phyloP scores from a whole-genome alignment of 768 basidiomycete species.

The Boletus speciosus region DNA sequence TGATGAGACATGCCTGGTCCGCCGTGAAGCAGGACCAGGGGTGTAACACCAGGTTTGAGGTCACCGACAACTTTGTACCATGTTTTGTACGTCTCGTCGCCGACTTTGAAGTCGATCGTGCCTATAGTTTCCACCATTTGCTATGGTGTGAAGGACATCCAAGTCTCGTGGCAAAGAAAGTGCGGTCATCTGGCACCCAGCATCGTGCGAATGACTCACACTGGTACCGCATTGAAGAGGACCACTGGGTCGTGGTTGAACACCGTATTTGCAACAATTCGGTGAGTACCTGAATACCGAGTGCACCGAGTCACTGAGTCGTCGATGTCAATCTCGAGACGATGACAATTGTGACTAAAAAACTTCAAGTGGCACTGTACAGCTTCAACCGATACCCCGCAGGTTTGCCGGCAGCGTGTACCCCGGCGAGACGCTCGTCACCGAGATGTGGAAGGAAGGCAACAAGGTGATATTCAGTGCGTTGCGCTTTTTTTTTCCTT shows the following conservation, averaged over 20 bases:
- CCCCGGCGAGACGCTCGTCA: slow-evolving; percentile 93
- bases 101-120: slow-evolving; percentile 17
- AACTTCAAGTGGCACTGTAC: too few relatives aligned
- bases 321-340: too few relatives aligned
- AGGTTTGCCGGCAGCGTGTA: slow-evolving; percentile 90
- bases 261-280: too few relatives aligned
- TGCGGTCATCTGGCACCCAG: too few relatives aligned
- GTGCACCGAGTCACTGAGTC: too few relatives aligned
- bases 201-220: too few relatives aligned
- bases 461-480: slow-evolving; percentile 86
- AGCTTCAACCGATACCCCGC: not conserved
- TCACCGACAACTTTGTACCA: slow-evolving; percentile 43
- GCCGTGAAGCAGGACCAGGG: slow-evolving; percentile 42
- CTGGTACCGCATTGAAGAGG: too few relatives aligned
- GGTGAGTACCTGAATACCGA: too few relatives aligned
- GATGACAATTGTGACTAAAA: too few relatives aligned
- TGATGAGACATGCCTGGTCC: slow-evolving; percentile 34
- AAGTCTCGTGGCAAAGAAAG: too few relatives aligned
- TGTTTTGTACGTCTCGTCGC: slow-evolving; percentile 31
- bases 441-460: slow-evolving; percentile 98
- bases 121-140: slow-evolving; percentile 13
- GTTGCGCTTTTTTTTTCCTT: slow-evolving; percentile 29
- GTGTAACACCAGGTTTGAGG: slow-evolving; percentile 16
- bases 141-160: not conserved
- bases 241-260: too few relatives aligned